Evolutionary conservation across 192 early-diverging fungal genomes (phyloP).

Genomic region (Neocallimastix lanati): DNA sequence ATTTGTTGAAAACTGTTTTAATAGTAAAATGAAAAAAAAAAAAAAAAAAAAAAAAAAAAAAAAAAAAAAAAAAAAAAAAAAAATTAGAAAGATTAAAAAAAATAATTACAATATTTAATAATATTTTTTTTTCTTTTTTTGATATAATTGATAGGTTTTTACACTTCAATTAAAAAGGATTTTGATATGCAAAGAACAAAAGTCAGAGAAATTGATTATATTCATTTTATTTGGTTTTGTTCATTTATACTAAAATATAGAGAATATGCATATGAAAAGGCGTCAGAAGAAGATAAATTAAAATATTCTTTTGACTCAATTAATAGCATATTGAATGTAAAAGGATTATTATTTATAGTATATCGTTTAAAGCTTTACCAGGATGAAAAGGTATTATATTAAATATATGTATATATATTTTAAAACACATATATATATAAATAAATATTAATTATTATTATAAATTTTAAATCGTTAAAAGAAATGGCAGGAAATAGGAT

Average conservation of each 20-base stretch:
- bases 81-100: too few relatives aligned
- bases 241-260: conserved; percentile 17
- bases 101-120: too few relatives aligned
- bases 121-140: background rate
- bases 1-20: conserved; percentile 23
- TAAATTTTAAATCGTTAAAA: too few relatives aligned
- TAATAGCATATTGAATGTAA: conserved; percentile 13
- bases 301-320: conserved; percentile 20
- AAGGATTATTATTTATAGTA: conserved; percentile 12
- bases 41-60: too few relatives aligned
- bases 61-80: too few relatives aligned
- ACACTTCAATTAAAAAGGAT: conserved; percentile 15
- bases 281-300: conserved; percentile 2
- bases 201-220: conserved; percentile 10
- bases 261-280: background rate
- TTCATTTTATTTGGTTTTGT: conserved; percentile 13
- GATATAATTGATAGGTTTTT: conserved; percentile 3
- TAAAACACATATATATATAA: too few relatives aligned
- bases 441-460: too few relatives aligned
- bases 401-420: too few relatives aligned
- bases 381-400: conserved; percentile 13
- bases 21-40: too few relatives aligned
- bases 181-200: conserved; percentile 18
- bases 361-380: conserved; percentile 10
- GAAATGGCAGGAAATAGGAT: conserved; percentile 27